A percentile compares a stretch with the other conserved stretches of the same genome.
Evolutionary conservation across 306 rosid species (phyloP).

Genomic region (Fragaria ananassa): DNA sequence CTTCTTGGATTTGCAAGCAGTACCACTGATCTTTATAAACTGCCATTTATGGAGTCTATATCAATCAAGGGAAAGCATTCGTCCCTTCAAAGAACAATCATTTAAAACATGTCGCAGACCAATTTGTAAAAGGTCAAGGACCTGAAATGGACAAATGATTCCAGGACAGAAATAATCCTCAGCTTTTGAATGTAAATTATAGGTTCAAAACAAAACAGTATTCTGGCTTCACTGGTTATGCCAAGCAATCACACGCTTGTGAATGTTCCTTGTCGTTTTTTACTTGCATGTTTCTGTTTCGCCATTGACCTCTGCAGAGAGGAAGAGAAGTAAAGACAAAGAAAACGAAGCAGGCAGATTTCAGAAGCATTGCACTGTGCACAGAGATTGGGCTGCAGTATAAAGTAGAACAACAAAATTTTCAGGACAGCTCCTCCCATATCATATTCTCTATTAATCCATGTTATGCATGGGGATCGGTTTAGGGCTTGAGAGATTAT

Average conservation of each 20-base stretch:
- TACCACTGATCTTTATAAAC: neutral
- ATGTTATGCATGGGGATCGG: neutral
- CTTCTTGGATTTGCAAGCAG: no score
- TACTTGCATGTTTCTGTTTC: neutral
- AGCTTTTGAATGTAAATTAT: neutral
- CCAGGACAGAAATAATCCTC: neutral
- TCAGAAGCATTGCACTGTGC: neutral
- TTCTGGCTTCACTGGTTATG: neutral
- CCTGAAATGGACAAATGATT: neutral
- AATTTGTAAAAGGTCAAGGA: neutral
- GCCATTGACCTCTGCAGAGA: neutral
- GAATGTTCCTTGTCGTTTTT: constrained; percentile 19
- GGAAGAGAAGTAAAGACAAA: neutral
- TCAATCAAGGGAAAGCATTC: neutral
- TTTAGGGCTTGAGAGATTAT: neutral
- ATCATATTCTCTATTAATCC: neutral
- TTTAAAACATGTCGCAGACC: neutral
- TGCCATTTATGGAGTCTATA: neutral
- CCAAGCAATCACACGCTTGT: neutral
- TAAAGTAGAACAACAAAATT: neutral
- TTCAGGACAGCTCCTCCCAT: neutral
- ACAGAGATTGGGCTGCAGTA: neutral
- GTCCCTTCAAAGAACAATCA: neutral
- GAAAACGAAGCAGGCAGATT: neutral
- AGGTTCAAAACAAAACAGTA: neutral